Evolutionary conservation across 495 filamentous ascomycete genomes (phyloP).

Genomic region (Aspergillus sclerotioniger): DNA sequence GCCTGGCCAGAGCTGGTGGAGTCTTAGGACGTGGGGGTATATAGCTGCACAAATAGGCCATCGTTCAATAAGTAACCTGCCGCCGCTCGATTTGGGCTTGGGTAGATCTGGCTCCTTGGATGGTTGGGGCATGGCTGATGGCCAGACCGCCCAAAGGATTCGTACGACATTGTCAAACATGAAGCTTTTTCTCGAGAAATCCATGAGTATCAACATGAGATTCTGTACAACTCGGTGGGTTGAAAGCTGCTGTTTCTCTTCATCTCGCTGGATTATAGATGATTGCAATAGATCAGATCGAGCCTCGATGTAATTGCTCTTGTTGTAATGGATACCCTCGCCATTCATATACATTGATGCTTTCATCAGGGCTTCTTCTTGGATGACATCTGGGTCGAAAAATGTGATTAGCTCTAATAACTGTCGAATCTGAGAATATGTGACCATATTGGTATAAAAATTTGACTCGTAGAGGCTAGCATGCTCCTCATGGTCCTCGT

Average conservation of each 20-base stretch:
- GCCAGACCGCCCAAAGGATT: slow-evolving; percentile 23
- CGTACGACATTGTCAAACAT: slow-evolving; percentile 20
- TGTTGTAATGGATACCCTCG: slow-evolving; percentile 4
- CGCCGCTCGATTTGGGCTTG: slow-evolving; percentile 19
- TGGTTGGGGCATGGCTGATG: slow-evolving; percentile 21
- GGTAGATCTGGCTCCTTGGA: slow-evolving; percentile 22
- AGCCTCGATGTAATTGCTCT: slow-evolving; percentile 4
- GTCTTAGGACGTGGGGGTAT: too few relatives aligned
- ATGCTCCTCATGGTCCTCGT: slow-evolving; percentile 26
- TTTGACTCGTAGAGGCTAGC: slow-evolving; percentile 20
- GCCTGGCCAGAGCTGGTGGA: too few relatives aligned
- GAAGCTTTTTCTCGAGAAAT: slow-evolving; percentile 5
- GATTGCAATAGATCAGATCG: slow-evolving; percentile 7
- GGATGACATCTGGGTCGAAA: slow-evolving; percentile 34
- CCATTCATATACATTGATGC: slow-evolving; percentile 3
- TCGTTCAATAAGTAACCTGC: slow-evolving; percentile 19
- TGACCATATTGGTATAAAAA: slow-evolving; percentile 14
- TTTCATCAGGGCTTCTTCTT: slow-evolving; percentile 26
- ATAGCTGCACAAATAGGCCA: too few relatives aligned
- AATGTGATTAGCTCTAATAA: slow-evolving; percentile 34
- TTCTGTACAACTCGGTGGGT: slow-evolving; percentile 37
- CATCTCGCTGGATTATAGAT: slow-evolving; percentile 25
- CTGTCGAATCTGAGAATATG: slow-evolving; percentile 20
- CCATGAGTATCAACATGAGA: slow-evolving; percentile 21
- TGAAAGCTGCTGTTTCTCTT: slow-evolving; percentile 18